Evolutionary conservation across 2,329 filamentous ascomycete species (phyloP).

Genomic region (Penicillium sp.): DNA sequence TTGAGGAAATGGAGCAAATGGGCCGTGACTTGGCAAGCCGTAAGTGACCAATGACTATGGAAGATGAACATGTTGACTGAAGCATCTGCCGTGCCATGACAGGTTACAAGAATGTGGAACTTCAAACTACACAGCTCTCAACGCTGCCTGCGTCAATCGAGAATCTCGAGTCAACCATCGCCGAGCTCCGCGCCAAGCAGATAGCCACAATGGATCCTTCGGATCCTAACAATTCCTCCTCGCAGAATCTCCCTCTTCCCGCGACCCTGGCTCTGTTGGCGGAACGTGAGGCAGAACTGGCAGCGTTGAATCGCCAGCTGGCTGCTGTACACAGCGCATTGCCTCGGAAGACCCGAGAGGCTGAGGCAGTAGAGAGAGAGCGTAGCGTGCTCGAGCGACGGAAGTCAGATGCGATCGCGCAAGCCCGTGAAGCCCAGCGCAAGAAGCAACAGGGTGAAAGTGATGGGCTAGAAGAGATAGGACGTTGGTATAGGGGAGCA

Average conservation of each 20-base stretch:
- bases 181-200: conserved; percentile 46
- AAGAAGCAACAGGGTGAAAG: conserved; percentile 39
- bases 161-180: conserved; percentile 44
- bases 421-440: conserved; percentile 40
- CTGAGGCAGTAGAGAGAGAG: conserved; percentile 40
- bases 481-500: conserved; percentile 39
- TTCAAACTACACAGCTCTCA: conserved; percentile 46
- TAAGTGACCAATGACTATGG: conserved; percentile 25
- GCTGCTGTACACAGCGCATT: conserved; percentile 37
- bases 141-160: conserved; percentile 46
- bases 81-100: conserved; percentile 1
- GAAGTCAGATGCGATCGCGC: conserved; percentile 39
- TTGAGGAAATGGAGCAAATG: conserved; percentile 62
- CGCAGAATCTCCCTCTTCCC: conserved; percentile 34
- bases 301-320: conserved; percentile 37
- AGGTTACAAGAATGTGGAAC: conserved; percentile 49
- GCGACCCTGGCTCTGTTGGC: conserved; percentile 35
- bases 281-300: conserved; percentile 35
- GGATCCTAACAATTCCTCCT: conserved; percentile 24
- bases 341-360: conserved; percentile 37
- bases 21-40: conserved; percentile 56
- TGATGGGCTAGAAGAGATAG: conserved; percentile 41
- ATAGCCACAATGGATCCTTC: conserved; percentile 55
- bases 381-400: conserved; percentile 36
- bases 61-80: neutral